These are phyloP conservation scores for Capsella rubella DNA, from an alignment of 441 rosid genomes.

Conservation along the genomic window DNA sequence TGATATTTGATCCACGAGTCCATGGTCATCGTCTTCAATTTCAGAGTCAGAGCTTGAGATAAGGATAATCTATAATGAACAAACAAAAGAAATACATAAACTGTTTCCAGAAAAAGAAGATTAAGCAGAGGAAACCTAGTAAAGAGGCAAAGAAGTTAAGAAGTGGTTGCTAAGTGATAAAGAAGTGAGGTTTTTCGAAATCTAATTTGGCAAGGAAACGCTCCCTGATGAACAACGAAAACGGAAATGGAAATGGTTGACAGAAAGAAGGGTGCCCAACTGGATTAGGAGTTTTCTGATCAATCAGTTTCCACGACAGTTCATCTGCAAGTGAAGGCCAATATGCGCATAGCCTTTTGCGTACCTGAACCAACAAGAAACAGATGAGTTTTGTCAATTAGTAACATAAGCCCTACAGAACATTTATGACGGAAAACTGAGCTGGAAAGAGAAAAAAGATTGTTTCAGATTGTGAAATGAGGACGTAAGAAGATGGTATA, in stretches of 20 bases:
- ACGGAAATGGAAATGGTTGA: background rate
- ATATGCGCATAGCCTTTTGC: slow-evolving; percentile 60
- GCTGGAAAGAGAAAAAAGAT: background rate
- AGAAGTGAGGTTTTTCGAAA: slow-evolving; percentile 5
- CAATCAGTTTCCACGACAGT: slow-evolving; percentile 64
- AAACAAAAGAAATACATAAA: slow-evolving; percentile 31
- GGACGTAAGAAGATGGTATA: slow-evolving; percentile 22
- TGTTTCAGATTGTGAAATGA: slow-evolving; percentile 6
- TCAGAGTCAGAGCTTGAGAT: slow-evolving; percentile 70
- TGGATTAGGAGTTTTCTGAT: slow-evolving; percentile 58
- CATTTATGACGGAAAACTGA: slow-evolving; percentile 1
- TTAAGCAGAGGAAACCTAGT: slow-evolving; percentile 14
- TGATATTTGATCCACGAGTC: slow-evolving; percentile 60
- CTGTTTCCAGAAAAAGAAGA: slow-evolving; percentile 14
- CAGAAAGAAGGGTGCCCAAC: slow-evolving; percentile 47
- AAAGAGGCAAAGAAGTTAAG: slow-evolving; percentile 9
- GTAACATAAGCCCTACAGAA: background rate
- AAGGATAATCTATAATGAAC: slow-evolving; percentile 53
- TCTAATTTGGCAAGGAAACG: slow-evolving; percentile 10
- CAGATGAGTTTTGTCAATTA: slow-evolving; percentile 9
- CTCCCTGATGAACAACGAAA: slow-evolving; percentile 16
- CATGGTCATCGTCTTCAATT: slow-evolving; percentile 58
- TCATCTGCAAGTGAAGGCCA: slow-evolving; percentile 85
- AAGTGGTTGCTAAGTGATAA: background rate
- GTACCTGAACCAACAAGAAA: slow-evolving; percentile 63